Base-by-base conservation (phyloP, 2,329 filamentous ascomycete species). In the Apiospora malaysiana region DNA sequence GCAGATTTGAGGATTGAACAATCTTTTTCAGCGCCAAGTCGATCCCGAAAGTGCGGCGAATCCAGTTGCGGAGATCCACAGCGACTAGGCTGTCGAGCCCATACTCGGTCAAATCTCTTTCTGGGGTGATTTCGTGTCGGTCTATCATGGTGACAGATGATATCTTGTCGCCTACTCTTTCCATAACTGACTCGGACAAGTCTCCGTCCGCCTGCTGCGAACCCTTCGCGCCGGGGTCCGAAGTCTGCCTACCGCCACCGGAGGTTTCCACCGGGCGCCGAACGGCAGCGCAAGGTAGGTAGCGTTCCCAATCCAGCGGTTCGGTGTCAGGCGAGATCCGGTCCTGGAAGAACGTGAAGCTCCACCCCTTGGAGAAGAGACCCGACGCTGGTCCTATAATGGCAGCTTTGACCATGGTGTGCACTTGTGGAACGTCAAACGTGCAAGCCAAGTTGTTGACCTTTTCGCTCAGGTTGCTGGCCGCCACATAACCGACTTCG, bases 401-500 rank as follows among this genome's bases (percentile, higher is more conserved):
- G 27, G 68, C 68, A 9, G 46, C 68, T 25, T 69, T 37, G 23
- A 65, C 68, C n/a, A 69, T 47, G n/a, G 68, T 65, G 49, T 25
- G 42, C 23, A 69, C 32, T 23, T 69, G 45, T 5, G 32, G 25
- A 18, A 23, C 49, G 12, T 47, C 40, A 12, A 69, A 51, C 0
- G 42, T 69, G 18, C 4, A 14, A 10, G 46, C 68, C 12, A 69
- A 51, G 46, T 42, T 40, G 27, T 45, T 56, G 27, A 69, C 21
- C 18, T 9, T 25, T 40, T 69, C 51, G 8, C 68, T 42, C 16
- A 65, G 6, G 5, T 69, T 42, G 9, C 25, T 40, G 10, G 40
- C 37, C 0, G 68, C 68, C 25, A 43, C 68, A 10, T n/a, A n/a
- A 37, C 68, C 68, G 21, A 51, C 21, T 6, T 45, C 68, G 3